Percentiles rank a stretch among this genome's conserved stretches.
These are phyloP conservation scores for Oleoguttula mirabilis DNA, from an alignment of 495 filamentous ascomycete genomes.

Conservation along the genomic window DNA sequence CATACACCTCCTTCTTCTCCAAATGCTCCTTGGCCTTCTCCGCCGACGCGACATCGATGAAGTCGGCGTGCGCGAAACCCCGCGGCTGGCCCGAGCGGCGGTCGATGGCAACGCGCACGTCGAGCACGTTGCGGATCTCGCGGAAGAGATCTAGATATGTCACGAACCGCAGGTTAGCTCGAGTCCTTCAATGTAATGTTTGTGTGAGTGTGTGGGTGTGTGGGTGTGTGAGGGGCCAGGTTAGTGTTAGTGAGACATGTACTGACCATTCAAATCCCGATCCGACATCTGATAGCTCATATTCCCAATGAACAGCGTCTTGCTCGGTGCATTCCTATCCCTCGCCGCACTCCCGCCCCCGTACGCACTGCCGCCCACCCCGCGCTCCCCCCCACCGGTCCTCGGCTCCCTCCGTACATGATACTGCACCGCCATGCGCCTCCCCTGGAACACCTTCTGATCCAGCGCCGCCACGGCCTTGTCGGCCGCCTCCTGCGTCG, in stretches of 20 bases:
- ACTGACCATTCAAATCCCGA: conserved; percentile 55
- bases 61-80: conserved; percentile 87
- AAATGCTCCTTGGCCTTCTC: conserved; percentile 45
- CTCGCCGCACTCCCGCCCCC: conserved; percentile 1
- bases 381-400: neutral
- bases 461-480: conserved; percentile 54
- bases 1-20: conserved; percentile 46
- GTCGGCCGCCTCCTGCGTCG: conserved; percentile 40
- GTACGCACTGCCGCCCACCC: neutral
- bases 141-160: conserved; percentile 54
- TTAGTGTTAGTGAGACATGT: too few relatives aligned
- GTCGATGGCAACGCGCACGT: conserved; percentile 85
- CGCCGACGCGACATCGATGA: conserved; percentile 53
- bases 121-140: conserved; percentile 55
- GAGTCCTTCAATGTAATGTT: too few relatives aligned
- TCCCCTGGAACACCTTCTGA: conserved; percentile 65
- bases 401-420: conserved; percentile 15
- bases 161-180: too few relatives aligned
- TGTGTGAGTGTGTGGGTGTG: too few relatives aligned
- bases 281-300: conserved; percentile 84
- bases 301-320: conserved; percentile 77
- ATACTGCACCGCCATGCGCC: conserved; percentile 53
- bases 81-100: conserved; percentile 72
- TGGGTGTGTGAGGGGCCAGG: too few relatives aligned
- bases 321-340: conserved; percentile 37